phyloP scores from a whole-genome alignment of 2,329 filamentous ascomycete genomes.

The Xylaria sp. region DNA sequence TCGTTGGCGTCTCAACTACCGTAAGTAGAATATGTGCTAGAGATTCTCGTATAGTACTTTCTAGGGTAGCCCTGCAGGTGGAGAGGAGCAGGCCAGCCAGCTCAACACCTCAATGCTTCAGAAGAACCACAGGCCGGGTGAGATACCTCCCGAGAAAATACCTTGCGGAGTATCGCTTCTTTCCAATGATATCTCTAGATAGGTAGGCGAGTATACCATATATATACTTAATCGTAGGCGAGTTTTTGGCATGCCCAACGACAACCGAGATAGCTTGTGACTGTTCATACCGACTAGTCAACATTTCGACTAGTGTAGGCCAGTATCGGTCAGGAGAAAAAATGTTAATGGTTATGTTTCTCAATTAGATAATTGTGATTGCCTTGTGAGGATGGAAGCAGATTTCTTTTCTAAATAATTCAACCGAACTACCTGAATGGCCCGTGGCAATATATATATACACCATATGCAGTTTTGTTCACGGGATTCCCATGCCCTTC shows the following conservation, averaged over 20 bases:
- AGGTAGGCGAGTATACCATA: too few species aligned
- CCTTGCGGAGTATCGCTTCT: too few species aligned
- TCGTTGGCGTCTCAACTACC: neutral
- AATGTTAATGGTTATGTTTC: neutral
- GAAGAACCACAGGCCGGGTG: too few species aligned
- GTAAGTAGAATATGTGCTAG: neutral
- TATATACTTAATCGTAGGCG: too few species aligned
- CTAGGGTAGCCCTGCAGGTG: slow-evolving; percentile 1
- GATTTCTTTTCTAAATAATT: neutral
- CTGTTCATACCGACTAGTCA: too few species aligned
- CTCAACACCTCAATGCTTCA: too few species aligned
- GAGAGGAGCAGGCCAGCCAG: too few species aligned
- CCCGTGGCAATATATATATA: neutral
- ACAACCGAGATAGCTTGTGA: too few species aligned
- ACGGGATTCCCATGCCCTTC: neutral
- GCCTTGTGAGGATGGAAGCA: neutral
- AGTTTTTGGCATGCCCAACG: too few species aligned
- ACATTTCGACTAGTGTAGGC: neutral
- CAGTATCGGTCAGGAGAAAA: too few species aligned
- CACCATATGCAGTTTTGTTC: too few species aligned
- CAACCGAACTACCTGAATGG: neutral
- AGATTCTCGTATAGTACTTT: neutral
- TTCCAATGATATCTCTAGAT: too few species aligned
- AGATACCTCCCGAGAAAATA: neutral
- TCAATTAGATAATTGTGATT: neutral